Percentiles rank a stretch among this genome's conserved stretches.
Conservation (phyloP, 768 basidiomycete species). For the Russula lepida region DNA sequence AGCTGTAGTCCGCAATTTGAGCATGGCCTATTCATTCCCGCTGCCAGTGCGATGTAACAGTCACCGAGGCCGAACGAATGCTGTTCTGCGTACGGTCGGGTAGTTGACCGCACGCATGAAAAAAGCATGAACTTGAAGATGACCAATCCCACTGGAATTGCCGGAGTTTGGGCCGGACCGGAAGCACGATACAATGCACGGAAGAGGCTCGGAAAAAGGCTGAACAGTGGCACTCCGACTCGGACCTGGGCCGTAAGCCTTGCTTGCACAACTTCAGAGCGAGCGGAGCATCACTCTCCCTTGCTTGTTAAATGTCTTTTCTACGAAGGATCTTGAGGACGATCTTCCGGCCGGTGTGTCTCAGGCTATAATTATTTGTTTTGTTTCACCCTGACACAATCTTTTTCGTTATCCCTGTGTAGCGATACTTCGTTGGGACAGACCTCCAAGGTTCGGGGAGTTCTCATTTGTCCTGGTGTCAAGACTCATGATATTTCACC, state of each 20-base stretch:
- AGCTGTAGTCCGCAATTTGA: neutral
- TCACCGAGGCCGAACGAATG: too few species aligned
- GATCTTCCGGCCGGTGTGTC: slow-evolving; percentile 9
- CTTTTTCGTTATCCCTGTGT: neutral
- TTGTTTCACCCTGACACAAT: neutral
- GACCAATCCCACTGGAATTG: too few species aligned
- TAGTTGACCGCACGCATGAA: too few species aligned
- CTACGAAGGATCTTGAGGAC: neutral
- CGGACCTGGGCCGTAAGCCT: too few species aligned
- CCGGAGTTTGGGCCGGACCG: too few species aligned
- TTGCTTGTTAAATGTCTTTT: neutral
- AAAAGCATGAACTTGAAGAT: too few species aligned
- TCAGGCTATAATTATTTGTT: neutral
- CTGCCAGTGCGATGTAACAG: neutral
- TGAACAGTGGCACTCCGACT: too few species aligned
- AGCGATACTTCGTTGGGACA: slow-evolving; percentile 14
- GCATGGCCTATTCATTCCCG: neutral
- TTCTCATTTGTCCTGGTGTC: neutral
- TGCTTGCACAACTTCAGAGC: too few species aligned
- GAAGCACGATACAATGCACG: too few species aligned
- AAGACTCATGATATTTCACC: neutral
- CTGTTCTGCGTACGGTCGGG: too few species aligned
- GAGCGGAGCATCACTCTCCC: too few species aligned
- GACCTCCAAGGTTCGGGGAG: slow-evolving; percentile 16
- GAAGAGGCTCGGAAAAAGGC: too few species aligned